Evolutionary conservation across 345 rosid species (phyloP).

Genomic region (Salix purpurea): DNA sequence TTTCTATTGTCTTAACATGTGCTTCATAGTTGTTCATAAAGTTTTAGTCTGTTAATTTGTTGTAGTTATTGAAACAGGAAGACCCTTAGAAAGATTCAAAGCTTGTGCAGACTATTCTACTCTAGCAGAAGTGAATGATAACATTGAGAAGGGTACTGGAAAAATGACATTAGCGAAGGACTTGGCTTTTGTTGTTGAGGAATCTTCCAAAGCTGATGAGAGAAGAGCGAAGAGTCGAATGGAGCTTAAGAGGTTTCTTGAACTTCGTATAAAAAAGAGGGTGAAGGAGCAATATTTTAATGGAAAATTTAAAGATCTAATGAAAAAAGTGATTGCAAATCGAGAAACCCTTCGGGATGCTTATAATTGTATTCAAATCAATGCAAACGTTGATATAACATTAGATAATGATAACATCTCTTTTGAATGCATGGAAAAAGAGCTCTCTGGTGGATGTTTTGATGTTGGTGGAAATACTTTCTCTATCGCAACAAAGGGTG

Average conservation of each 20-base stretch:
- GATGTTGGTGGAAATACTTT: slow-evolving; percentile 50
- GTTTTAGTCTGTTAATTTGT: too few relatives aligned
- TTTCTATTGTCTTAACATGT: too few relatives aligned
- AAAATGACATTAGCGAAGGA: slow-evolving; percentile 52
- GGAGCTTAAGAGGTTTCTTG: slow-evolving; percentile 67
- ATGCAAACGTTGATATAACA: slow-evolving; percentile 48
- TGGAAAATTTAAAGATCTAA: slow-evolving; percentile 59
- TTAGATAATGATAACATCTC: slow-evolving; percentile 24
- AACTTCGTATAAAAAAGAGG: slow-evolving; percentile 66
- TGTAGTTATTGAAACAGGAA: slow-evolving; percentile 13
- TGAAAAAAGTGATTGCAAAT: slow-evolving; percentile 57
- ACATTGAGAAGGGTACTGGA: slow-evolving; percentile 18
- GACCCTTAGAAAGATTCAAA: slow-evolving; percentile 5
- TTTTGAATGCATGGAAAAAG: slow-evolving; percentile 52
- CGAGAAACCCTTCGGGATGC: slow-evolving; percentile 72
- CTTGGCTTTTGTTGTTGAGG: slow-evolving; percentile 62
- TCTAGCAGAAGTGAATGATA: slow-evolving; percentile 22
- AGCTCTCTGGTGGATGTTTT: slow-evolving; percentile 55
- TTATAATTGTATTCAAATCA: slow-evolving; percentile 56
- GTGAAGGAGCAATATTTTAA: slow-evolving; percentile 60
- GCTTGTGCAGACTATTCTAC: slow-evolving; percentile 25
- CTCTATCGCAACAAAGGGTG: slow-evolving; percentile 55
- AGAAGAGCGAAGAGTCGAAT: slow-evolving; percentile 48
- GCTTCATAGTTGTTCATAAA: too few relatives aligned
- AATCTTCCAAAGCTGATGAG: slow-evolving; percentile 41